Base-by-base conservation (phyloP, 805 yeast genomes). In the Metschnikowia picachoensis region DNA sequence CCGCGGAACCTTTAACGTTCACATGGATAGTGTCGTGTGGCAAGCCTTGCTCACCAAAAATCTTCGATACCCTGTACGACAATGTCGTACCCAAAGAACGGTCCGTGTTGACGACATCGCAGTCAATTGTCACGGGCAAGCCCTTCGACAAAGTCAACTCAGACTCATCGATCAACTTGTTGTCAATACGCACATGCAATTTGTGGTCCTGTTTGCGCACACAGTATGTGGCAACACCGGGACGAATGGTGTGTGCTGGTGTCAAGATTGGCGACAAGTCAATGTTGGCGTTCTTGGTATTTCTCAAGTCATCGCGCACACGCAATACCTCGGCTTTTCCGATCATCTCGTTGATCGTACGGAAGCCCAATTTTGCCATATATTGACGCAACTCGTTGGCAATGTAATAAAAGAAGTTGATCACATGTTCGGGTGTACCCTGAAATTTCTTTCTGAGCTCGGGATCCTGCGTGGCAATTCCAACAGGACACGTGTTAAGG, bases 401-500 rank as follows among this genome's bases (percentile, higher is more conserved):
- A 65, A 92, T 76, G 72, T 91, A 94, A 76, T 85, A 92, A 79
- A 94, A 94, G 78, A 92, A 94, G 77, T 92, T 92, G 70, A 92
- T 91, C 48, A 92, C 98, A 64, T 92, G 97, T 72, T 92, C 99
- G 43, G 99, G 99, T 41, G 97, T 91, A 63, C 99, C 99, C 60
- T 80, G 77, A 72, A 92, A 92, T 70, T 92, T 94, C 70, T 80
- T 80, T 71, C 99, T 82, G 57, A 92, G 77, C 56, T 83, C 88
- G 15, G 97, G 97, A 67, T 92, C 98, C 70, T 94, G 99, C 29
- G 99, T 92, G 38, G 99, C 99, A 73, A 92, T 87, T 72, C 99
- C 99, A 41, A 92, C 99, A 28, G 99, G 97, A 70, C 99, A 92
- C 34, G 96, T 81, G 72, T 88, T 87, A 49, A 87, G 74, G 67